Percentiles rank a stretch among this genome's conserved stretches.
Conservation (phyloP, 2,329 filamentous ascomycete species). For the Phyllosticta citribraziliensis region DNA sequence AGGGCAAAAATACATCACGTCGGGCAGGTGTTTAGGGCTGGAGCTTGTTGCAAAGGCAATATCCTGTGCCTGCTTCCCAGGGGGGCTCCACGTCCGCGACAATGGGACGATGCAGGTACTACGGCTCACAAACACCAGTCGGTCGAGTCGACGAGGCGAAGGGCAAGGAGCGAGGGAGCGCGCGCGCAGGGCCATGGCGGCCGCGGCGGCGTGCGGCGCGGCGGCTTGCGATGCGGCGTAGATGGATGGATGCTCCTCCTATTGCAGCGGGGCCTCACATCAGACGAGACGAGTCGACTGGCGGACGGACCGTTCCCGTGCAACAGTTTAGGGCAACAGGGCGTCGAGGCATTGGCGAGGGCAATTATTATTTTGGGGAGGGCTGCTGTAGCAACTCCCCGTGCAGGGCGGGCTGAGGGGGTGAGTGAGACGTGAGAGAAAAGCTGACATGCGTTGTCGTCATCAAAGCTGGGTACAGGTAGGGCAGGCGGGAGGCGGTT, state of each 20-base stretch:
- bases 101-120: slow-evolving; percentile 9
- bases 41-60: not conserved
- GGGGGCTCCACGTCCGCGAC: slow-evolving; percentile 2
- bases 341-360: slow-evolving; percentile 9
- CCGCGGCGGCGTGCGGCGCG: not conserved
- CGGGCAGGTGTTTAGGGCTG: slow-evolving; percentile 9
- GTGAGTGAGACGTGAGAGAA: not conserved
- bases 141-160: not conserved
- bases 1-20: slow-evolving; percentile 5
- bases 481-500: not conserved
- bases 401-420: not conserved
- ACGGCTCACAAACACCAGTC: not conserved
- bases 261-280: not conserved
- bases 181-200: not conserved
- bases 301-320: slow-evolving; percentile 11
- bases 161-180: not conserved
- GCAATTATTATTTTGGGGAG: not conserved
- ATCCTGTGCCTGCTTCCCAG: not conserved
- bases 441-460: not conserved
- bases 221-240: not conserved
- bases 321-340: slow-evolving; percentile 1
- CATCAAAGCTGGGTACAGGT: not conserved
- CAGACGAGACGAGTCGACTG: not conserved
- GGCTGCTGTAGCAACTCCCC: not conserved
- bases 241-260: not conserved